These are phyloP conservation scores for Ceratobasidium sp. DNA, from an alignment of 1,284 basidiomycete species.

Conservation along the genomic window DNA sequence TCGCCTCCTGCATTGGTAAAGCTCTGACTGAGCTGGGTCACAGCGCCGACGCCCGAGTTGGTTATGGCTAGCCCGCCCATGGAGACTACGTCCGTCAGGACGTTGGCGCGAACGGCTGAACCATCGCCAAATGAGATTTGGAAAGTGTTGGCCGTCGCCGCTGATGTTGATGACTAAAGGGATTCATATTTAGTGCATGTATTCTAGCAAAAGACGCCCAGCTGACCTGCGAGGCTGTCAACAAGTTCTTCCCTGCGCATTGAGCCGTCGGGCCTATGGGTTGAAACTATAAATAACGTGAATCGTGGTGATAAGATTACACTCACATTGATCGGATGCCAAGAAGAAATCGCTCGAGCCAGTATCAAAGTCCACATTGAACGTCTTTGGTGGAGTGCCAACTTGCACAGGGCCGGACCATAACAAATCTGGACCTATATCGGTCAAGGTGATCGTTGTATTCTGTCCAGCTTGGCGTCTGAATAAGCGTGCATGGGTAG, in stretches of 20 bases:
- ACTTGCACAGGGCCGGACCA: slow-evolving; percentile 41
- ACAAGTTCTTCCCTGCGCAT: slow-evolving; percentile 37
- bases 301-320: neutral
- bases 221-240: slow-evolving; percentile 6
- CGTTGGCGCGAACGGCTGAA: slow-evolving; percentile 19
- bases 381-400: slow-evolving; percentile 34
- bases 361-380: slow-evolving; percentile 40
- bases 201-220: neutral
- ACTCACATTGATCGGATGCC: slow-evolving; percentile 42
- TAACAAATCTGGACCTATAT: slow-evolving; percentile 32
- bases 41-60: slow-evolving; percentile 36
- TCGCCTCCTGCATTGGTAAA: slow-evolving; percentile 41
- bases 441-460: slow-evolving; percentile 35
- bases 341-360: slow-evolving; percentile 34
- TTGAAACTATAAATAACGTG: neutral
- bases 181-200: neutral
- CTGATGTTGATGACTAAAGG: slow-evolving; percentile 33
- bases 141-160: slow-evolving; percentile 26
- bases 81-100: slow-evolving; percentile 14
- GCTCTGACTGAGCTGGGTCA: slow-evolving; percentile 40
- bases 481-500: slow-evolving; percentile 35
- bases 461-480: slow-evolving; percentile 31
- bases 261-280: slow-evolving; percentile 27
- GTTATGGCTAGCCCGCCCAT: slow-evolving; percentile 33
- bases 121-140: slow-evolving; percentile 37